Percentiles rank a stretch among this genome's conserved stretches.
Evolutionary conservation across 139 green algal species (phyloP).

Genomic region (Haematococcus sp.): DNA sequence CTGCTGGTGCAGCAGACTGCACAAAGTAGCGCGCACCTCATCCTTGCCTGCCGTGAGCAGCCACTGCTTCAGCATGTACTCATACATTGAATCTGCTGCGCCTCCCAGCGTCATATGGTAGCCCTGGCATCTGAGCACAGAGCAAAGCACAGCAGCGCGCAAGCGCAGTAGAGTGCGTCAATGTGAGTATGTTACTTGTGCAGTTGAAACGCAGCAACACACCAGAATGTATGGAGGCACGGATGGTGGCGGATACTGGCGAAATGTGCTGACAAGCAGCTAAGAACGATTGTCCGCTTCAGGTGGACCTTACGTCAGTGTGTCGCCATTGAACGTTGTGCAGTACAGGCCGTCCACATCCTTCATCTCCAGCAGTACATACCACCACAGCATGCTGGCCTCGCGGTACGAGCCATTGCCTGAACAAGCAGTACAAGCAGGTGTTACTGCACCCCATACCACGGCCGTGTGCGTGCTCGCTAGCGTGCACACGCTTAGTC

Average conservation of each 20-base stretch:
- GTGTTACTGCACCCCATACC: neutral
- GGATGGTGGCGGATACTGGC: no score
- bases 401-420: slow-evolving; percentile 21
- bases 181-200: no score
- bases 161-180: no score
- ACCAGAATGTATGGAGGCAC: no score
- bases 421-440: neutral
- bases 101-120: slow-evolving; percentile 16
- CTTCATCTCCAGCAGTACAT: slow-evolving; percentile 15
- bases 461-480: no score
- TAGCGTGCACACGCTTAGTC: no score
- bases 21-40: neutral
- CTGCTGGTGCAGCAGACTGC: no score
- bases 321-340: slow-evolving; percentile 42
- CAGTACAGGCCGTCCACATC: slow-evolving; percentile 64
- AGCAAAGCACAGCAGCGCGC: no score
- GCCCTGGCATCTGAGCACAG: slow-evolving; percentile 1
- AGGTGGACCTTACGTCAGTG: no score
- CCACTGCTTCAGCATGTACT: slow-evolving; percentile 76
- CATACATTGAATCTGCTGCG: slow-evolving; percentile 38
- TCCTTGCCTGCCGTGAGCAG: neutral
- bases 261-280: no score
- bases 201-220: no score
- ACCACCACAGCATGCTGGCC: slow-evolving; percentile 37
- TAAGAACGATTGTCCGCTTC: no score